phyloP scores from a whole-genome alignment of 2,329 filamentous ascomycete genomes.

The Hymenoscyphus fructigenus region DNA sequence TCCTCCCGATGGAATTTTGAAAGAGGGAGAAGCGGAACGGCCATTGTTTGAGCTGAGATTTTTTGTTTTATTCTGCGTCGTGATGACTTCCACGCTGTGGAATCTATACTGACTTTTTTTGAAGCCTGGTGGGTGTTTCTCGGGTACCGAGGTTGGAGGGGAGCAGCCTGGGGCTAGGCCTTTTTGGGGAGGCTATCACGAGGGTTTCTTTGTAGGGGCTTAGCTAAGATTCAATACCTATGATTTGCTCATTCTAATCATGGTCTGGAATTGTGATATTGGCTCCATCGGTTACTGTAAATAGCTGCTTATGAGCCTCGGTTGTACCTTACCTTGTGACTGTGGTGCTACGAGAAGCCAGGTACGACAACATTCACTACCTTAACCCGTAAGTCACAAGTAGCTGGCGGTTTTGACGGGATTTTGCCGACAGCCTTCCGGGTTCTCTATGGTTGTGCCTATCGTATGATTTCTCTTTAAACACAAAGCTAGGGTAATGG shows the following conservation, averaged over 20 bases:
- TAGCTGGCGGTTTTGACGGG: too few relatives aligned
- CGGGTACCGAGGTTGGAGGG: background rate
- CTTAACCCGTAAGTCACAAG: too few relatives aligned
- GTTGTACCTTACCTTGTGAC: background rate
- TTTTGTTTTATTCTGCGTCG: conserved; percentile 33
- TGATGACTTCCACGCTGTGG: conserved; percentile 34
- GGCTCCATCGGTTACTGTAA: background rate
- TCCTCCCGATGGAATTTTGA: conserved; percentile 16
- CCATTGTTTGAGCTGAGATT: conserved; percentile 31
- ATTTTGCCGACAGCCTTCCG: too few relatives aligned
- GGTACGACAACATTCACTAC: too few relatives aligned
- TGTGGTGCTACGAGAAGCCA: too few relatives aligned
- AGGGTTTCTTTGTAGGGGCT: background rate
- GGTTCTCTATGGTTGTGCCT: too few relatives aligned
- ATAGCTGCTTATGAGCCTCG: background rate
- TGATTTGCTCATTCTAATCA: background rate
- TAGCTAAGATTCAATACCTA: background rate
- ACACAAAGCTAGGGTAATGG: too few relatives aligned
- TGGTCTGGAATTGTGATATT: too few relatives aligned
- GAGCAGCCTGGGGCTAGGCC: background rate
- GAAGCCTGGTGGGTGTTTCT: conserved; percentile 1
- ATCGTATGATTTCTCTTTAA: too few relatives aligned
- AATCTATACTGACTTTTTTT: conserved; percentile 30
- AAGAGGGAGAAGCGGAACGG: conserved; percentile 20
- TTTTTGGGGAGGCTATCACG: background rate